Evolutionary conservation across 1,139 yeast genomes (phyloP).

Genomic region (Yamadazyma songkhlaensis): DNA sequence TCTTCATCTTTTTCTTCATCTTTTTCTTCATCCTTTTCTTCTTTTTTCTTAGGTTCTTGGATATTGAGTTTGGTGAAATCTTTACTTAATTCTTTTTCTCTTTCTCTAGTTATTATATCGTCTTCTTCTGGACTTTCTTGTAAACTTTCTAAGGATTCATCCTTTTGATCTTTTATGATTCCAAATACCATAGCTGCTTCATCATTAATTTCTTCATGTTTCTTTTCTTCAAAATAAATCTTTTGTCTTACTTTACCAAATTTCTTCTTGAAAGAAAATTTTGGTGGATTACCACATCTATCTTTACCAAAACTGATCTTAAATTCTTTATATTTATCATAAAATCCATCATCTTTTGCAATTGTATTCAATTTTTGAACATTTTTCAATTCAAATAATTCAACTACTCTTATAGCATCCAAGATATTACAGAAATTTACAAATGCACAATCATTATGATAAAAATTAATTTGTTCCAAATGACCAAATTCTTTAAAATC

Average conservation of each 20-base stretch:
- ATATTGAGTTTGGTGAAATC: background rate
- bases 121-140: conserved; percentile 5
- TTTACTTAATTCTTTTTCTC: conserved; percentile 8
- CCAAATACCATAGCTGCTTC: conserved; percentile 51
- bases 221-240: conserved; percentile 12
- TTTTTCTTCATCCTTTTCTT: conserved; percentile 8
- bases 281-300: conserved; percentile 48
- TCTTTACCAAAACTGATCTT: conserved; percentile 49
- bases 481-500: conserved; percentile 43
- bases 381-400: conserved; percentile 26
- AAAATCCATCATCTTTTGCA: conserved; percentile 29
- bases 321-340: conserved; percentile 35
- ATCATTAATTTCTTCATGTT: conserved; percentile 22
- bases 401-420: conserved; percentile 38
- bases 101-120: conserved; percentile 1
- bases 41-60: conserved; percentile 2
- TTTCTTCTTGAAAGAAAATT: conserved; percentile 39
- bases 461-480: conserved; percentile 46
- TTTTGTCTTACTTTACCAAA: conserved; percentile 17
- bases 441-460: conserved; percentile 47
- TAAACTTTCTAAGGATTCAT: conserved; percentile 1
- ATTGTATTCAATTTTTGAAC: conserved; percentile 18
- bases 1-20: conserved; percentile 3
- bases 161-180: conserved; percentile 28
- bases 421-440: conserved; percentile 40